These are phyloP conservation scores for Flaveria trinervia DNA, from an alignment of 129 eudicot species.

Conservation along the genomic window DNA sequence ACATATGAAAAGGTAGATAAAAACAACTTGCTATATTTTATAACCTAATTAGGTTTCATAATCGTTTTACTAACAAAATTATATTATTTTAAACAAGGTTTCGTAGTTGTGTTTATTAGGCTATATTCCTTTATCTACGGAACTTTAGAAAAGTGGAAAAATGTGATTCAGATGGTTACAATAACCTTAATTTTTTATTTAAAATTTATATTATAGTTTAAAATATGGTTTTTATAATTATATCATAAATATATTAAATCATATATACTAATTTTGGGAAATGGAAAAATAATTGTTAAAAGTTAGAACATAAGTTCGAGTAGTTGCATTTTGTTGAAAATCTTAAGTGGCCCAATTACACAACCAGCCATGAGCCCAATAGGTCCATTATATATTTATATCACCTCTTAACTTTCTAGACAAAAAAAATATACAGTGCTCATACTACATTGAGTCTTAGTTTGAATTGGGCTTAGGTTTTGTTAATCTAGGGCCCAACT, in stretches of 20 bases:
- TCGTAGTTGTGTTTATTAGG: background rate
- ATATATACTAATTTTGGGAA: background rate
- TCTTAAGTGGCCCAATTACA: background rate
- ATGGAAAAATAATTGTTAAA: background rate
- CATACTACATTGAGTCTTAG: background rate
- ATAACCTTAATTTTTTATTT: background rate
- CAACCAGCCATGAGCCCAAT: background rate
- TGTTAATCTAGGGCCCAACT: conserved; percentile 11
- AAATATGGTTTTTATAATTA: background rate
- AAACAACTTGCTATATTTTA: background rate
- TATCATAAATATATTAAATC: background rate
- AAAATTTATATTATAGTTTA: background rate
- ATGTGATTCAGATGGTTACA: background rate
- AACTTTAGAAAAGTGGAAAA: no score
- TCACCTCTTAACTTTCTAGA: background rate
- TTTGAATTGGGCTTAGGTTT: no score
- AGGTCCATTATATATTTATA: background rate
- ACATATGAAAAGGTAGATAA: background rate
- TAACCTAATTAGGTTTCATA: background rate
- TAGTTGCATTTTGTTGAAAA: background rate
- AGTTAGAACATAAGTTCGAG: no score
- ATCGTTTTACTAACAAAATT: no score
- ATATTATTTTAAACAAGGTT: background rate
- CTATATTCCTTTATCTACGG: no score
- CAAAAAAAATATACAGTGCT: conserved; percentile 2